These are phyloP conservation scores for Cladosporium sphaerospermum DNA, from an alignment of 2,329 filamentous ascomycete genomes.

Conservation along the genomic window DNA sequence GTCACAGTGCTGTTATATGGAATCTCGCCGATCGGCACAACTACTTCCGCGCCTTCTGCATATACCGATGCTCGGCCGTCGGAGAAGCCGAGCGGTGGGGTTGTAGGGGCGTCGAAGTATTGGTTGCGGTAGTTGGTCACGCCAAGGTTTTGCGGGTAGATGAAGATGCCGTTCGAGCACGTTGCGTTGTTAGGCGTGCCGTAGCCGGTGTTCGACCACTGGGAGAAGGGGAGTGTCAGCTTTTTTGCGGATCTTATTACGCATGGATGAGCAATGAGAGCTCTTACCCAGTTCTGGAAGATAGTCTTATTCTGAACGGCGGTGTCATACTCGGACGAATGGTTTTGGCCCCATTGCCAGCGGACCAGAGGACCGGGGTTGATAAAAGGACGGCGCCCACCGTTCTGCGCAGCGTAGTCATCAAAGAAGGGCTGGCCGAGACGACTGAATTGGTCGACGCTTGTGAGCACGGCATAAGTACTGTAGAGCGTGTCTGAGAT, in stretches of 20 bases:
- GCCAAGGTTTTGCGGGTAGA: background rate
- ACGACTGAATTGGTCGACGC: too few species aligned
- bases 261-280: too few species aligned
- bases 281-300: too few species aligned
- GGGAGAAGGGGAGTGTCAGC: background rate
- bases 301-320: too few species aligned
- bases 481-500: background rate
- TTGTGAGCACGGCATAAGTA: background rate
- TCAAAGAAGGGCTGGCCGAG: background rate
- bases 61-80: background rate
- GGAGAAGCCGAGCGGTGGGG: background rate
- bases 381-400: background rate
- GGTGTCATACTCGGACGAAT: background rate
- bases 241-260: too few species aligned
- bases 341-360: background rate
- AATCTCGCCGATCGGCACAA: constrained; percentile 40
- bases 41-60: constrained; percentile 29
- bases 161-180: background rate
- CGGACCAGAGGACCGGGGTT: background rate
- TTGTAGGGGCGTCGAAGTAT: background rate
- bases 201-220: background rate
- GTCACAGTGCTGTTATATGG: constrained; percentile 36
- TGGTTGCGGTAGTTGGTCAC: background rate
- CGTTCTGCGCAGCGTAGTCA: background rate
- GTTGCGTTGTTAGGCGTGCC: background rate